Base-by-base conservation (phyloP, 495 filamentous ascomycete genomes). In the Penicillium fimorum region DNA sequence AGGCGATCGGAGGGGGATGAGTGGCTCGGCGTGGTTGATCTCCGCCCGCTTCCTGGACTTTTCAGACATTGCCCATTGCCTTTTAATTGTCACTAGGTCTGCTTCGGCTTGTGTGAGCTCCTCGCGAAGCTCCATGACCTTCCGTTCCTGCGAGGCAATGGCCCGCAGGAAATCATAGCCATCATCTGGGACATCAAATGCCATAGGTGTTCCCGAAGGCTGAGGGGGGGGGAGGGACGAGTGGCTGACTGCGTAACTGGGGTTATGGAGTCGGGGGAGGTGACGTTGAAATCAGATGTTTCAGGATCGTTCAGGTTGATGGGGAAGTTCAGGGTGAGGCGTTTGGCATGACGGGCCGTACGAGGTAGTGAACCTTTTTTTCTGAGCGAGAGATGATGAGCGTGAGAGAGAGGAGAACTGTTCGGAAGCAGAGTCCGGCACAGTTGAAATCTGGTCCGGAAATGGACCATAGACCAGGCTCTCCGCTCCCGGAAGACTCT, bases 141-240 rank as follows among this genome's bases (percentile, higher is more conserved):
- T 84, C n/a, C 94, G 84, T 68, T 98, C 94, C 70, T 97, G 92
- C 5, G 90, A 87, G 13, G 94, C 94, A 53, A 97, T 86, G 32
- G 90, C 88, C 35, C 90, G 90, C 40, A 98, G 83, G 58, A 96
- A 87, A n/a, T 84, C 81, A 61, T 79, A 86, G 24, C 88, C 76
- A 60, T 95, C 90, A 40, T 70, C 65, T 12, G 63, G 56, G 9
- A 58, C 61, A 43, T 77, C 76, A 33, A 72, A 70, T 5, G 69
- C 59, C 41, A 75, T 77, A 0, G 88, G 85, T 10, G 70, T 65
- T 27, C 67, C 64, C 29, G 68, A 49, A n/a, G 65, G 51, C 24
- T 65, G 67, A 3, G 68, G 61, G 8, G 69, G 8, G 69, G 63
- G 33, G 69, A 69, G 5, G 67, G 62, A 8, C 63, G 66, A 27